Evolutionary conservation across 805 yeast species (phyloP).

Genomic region (Saccharomycopsis sp.): DNA sequence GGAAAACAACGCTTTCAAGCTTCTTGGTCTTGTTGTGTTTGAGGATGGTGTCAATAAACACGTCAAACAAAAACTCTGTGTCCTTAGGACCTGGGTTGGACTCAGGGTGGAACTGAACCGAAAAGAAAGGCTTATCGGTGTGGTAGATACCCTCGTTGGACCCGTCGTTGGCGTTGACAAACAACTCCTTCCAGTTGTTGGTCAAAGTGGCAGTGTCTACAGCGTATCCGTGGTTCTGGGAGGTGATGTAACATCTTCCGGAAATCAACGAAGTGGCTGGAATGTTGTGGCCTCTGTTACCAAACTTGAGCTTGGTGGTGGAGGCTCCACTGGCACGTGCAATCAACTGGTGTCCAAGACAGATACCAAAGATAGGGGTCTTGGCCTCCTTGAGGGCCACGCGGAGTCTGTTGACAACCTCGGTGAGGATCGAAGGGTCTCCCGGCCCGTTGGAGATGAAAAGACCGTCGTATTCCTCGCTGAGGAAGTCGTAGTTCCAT

Average conservation of each 20-base stretch:
- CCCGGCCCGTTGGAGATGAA: constrained; percentile 99
- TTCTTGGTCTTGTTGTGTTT: constrained; percentile 50
- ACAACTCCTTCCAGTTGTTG: constrained; percentile 85
- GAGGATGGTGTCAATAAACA: constrained; percentile 74
- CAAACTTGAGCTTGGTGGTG: constrained; percentile 86
- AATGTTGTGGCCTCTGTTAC: constrained; percentile 99
- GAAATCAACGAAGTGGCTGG: constrained; percentile 87
- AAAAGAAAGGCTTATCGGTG: constrained; percentile 79
- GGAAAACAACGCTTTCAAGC: constrained; percentile 74
- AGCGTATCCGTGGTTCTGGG: constrained; percentile 98
- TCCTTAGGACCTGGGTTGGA: constrained; percentile 99
- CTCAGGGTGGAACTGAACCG: constrained; percentile 99
- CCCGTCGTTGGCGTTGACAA: constrained; percentile 92
- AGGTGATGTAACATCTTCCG: constrained; percentile 96
- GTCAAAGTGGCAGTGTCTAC: constrained; percentile 76
- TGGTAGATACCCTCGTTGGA: constrained; percentile 98
- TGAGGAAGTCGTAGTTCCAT: constrained; percentile 81
- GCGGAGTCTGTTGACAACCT: constrained; percentile 54
- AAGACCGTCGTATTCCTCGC: constrained; percentile 86
- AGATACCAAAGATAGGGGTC: constrained; percentile 94
- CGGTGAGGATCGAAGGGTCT: constrained; percentile 85
- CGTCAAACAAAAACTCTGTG: constrained; percentile 94
- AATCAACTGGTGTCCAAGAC: constrained; percentile 95
- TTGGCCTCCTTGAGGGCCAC: constrained; percentile 54
- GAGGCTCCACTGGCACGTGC: constrained; percentile 95